These are phyloP conservation scores for Pleurotus cornucopiae DNA, from an alignment of 768 basidiomycete species.

Conservation along the genomic window DNA sequence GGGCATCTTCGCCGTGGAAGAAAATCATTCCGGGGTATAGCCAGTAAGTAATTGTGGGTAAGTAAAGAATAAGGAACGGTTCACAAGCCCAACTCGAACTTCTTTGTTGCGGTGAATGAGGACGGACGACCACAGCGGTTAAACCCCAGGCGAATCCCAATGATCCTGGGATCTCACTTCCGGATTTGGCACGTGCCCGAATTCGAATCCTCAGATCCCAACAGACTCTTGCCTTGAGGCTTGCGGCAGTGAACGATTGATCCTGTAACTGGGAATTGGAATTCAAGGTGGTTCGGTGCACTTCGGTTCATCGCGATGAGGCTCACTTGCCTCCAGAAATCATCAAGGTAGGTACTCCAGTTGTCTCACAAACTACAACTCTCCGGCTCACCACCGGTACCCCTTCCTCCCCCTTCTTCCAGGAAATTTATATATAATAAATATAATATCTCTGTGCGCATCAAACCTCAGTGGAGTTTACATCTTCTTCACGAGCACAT, in stretches of 20 bases:
- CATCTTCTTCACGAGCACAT: conserved; percentile 16
- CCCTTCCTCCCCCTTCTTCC: no score
- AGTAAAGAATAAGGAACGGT: neutral
- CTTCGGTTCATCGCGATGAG: neutral
- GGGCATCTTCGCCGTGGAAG: neutral
- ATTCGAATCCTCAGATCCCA: neutral
- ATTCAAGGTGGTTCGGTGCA: conserved; percentile 3
- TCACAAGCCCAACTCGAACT: neutral
- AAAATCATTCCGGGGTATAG: neutral
- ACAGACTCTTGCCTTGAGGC: neutral
- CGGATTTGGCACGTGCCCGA: neutral
- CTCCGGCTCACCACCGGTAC: no score
- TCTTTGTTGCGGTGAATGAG: neutral
- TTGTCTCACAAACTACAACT: no score
- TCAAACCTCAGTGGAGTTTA: conserved; percentile 10
- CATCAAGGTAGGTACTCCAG: neutral
- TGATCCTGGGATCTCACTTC: neutral
- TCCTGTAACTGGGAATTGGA: neutral
- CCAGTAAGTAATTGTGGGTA: neutral
- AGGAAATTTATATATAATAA: neutral
- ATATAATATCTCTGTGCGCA: neutral
- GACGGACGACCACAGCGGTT: neutral
- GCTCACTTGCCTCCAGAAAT: neutral
- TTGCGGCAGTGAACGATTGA: neutral
- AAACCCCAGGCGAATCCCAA: neutral